A percentile compares a stretch with the other conserved stretches of the same genome.
Evolutionary conservation across 2,329 filamentous ascomycete genomes (phyloP).

Genomic region (Paracoccidioides brasiliensis): DNA sequence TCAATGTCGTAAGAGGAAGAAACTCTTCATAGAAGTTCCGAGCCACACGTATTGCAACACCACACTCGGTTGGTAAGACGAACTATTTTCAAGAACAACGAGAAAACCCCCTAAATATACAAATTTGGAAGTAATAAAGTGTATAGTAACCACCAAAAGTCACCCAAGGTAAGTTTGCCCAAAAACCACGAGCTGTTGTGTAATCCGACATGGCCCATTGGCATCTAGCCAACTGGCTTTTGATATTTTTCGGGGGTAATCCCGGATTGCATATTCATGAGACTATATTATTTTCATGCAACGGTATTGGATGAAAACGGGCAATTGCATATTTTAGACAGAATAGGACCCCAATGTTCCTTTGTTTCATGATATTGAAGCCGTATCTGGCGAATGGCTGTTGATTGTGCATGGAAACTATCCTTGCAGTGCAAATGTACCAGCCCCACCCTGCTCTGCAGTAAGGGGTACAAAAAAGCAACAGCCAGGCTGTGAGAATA

Average conservation of each 20-base stretch:
- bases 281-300: not conserved
- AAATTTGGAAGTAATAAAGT: constrained; percentile 1
- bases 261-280: not conserved
- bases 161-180: not conserved
- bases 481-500: too few relatives aligned
- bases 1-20: not conserved
- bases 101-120: not conserved
- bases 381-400: not conserved
- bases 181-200: not conserved
- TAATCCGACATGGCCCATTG: not conserved
- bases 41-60: not conserved
- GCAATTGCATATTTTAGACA: not conserved
- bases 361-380: not conserved
- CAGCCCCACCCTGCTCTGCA: too few relatives aligned
- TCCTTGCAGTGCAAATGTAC: not conserved
- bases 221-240: not conserved
- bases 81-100: not conserved
- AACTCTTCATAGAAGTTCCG: not conserved
- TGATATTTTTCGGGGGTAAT: not conserved
- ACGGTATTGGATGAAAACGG: not conserved
- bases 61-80: not conserved
- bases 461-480: too few relatives aligned
- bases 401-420: not conserved
- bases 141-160: not conserved
- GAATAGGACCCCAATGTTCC: not conserved